Base-by-base conservation (phyloP, 768 basidiomycete species). In the Tremella mesenterica region DNA sequence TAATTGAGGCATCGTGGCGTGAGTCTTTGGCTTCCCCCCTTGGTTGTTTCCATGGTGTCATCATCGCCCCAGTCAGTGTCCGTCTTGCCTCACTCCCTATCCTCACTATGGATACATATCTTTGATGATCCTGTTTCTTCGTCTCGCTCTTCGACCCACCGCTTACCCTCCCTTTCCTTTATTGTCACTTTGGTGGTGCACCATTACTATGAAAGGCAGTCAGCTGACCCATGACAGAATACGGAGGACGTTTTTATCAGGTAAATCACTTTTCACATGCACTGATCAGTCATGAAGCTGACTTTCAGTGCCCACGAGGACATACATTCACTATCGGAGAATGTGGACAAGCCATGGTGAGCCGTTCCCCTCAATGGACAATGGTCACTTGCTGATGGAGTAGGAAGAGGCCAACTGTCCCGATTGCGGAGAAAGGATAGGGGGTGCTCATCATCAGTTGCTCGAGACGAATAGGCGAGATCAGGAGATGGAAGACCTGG, bases 371-470 rank as follows among this genome's bases (percentile, higher is more conserved):
- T 12, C n/a, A 7, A 7, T 12, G 10, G 20, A 41, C 8, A 13
- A 28, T 50, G 48, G 38, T 13, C 7, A 7, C 18, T 33, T 18
- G 33, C 31, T 28, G 14, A 25, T 47, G 7, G 23, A 16, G 23
- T 23, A 50, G 48, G 36, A 20, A 18, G 31, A 48, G 36, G 23
- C 59, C 1, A 23, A 12, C 20, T 65, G 64, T 36, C 58, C 56
- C 2, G 64, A 65, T 27, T 65, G 64, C 44, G 62, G 63, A n/a
- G 56, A 48, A 25, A 16, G 14, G 3, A 54, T 65, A 38, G 64
- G 64, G 10, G 64, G 64, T 2, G 14, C n/a, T 3, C 1, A 53
- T 43, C 64, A 63, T 41, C 34, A 14, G 0, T 41, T 60, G 6
- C 31, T 34, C 14, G 21, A 29, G 14, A 41, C 25, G 28, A 65